A percentile compares a stretch with the other conserved stretches of the same genome.
Evolutionary conservation across 495 filamentous ascomycete genomes (phyloP).

Genomic region (Neurospora sp.): DNA sequence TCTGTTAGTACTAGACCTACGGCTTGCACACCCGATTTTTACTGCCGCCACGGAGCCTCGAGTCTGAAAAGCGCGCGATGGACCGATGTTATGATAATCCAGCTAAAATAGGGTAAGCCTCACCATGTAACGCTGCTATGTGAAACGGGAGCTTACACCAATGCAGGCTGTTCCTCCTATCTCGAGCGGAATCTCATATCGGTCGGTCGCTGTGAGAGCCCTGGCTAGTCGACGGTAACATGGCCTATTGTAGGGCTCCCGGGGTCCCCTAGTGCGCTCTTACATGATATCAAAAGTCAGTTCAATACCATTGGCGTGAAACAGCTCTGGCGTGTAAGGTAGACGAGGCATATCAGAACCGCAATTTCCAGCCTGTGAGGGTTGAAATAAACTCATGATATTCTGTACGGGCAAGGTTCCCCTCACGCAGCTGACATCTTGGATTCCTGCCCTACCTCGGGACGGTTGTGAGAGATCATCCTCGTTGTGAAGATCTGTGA

Average conservation of each 20-base stretch:
- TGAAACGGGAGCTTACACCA: background rate
- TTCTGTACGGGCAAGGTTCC: background rate
- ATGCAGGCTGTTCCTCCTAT: background rate
- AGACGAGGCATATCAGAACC: background rate
- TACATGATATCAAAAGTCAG: background rate
- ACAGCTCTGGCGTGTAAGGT: background rate
- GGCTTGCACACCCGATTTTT: too few relatives aligned
- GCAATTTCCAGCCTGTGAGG: background rate
- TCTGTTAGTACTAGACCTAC: too few relatives aligned
- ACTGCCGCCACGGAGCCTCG: background rate
- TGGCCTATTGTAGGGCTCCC: background rate
- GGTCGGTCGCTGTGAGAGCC: background rate
- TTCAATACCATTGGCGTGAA: background rate
- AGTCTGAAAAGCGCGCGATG: background rate
- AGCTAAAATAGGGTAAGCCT: background rate
- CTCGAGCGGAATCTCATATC: background rate
- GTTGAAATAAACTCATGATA: background rate
- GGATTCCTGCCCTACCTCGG: background rate
- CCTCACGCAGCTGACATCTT: background rate
- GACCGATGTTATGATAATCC: background rate
- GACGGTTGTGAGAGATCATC: background rate
- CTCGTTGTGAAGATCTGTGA: background rate
- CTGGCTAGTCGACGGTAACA: background rate
- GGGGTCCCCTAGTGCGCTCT: background rate
- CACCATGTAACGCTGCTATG: background rate